A percentile compares a stretch with the other conserved stretches of the same genome.
These are phyloP conservation scores for Cupressus sempervirens DNA, from an alignment of 75 land plant genomes.

Conservation along the genomic window DNA sequence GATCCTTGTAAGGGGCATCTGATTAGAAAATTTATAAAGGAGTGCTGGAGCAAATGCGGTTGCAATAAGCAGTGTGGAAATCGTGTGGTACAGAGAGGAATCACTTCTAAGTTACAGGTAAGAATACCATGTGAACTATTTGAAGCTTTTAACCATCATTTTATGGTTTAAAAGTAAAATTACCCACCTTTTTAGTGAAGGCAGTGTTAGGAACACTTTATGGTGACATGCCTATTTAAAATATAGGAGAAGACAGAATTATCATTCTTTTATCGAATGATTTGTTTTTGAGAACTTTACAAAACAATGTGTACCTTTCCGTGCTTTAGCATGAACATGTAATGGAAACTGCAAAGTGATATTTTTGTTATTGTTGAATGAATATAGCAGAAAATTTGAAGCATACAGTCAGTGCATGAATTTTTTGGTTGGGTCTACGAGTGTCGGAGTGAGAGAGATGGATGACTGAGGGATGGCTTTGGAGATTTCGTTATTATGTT, in stretches of 20 bases:
- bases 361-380: not conserved
- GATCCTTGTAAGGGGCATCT: constrained; percentile 75
- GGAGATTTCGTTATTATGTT: not conserved
- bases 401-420: not conserved
- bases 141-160: not conserved
- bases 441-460: not conserved
- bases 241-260: not conserved
- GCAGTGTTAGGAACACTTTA: not conserved
- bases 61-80: constrained; percentile 80
- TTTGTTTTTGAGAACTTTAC: not conserved
- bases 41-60: constrained; percentile 96
- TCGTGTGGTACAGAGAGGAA: constrained; percentile 86
- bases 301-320: not conserved
- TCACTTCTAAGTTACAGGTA: constrained; percentile 67
- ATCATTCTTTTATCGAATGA: not conserved
- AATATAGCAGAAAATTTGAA: not conserved
- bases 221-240: not conserved
- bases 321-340: not conserved
- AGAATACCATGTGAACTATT: not conserved
- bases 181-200: not conserved
- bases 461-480: not conserved
- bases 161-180: not conserved
- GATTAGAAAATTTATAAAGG: constrained; percentile 75
- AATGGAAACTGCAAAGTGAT: not conserved
- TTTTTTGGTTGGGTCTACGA: not conserved